Conservation (phyloP, 2,329 filamentous ascomycete species). For the Chrysosporium queenslandicum region DNA sequence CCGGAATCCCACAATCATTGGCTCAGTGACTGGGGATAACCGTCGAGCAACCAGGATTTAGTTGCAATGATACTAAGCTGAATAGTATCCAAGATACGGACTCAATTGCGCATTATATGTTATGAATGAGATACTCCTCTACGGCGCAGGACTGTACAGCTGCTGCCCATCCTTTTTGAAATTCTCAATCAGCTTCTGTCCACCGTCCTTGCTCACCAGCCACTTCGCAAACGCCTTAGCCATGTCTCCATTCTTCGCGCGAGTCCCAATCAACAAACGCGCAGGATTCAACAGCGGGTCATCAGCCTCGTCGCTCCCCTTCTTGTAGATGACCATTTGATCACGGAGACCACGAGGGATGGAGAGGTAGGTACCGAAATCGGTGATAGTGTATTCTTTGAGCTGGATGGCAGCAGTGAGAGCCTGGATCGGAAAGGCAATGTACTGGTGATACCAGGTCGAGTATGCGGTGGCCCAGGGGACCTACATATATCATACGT, state of each 20-base stretch:
- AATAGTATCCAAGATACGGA: too few relatives aligned
- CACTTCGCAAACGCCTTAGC: constrained; percentile 34
- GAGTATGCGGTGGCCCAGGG: constrained; percentile 40
- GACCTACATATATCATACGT: constrained; percentile 21
- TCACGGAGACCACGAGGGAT: constrained; percentile 28
- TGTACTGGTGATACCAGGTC: constrained; percentile 42
- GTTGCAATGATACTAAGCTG: too few relatives aligned
- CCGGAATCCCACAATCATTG: background rate
- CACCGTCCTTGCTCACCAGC: constrained; percentile 26
- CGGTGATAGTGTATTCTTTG: constrained; percentile 41
- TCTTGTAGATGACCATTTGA: constrained; percentile 25
- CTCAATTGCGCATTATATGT: too few relatives aligned
- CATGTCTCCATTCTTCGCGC: constrained; percentile 27
- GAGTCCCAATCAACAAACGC: constrained; percentile 32
- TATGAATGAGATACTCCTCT: too few relatives aligned
- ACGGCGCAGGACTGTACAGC: constrained; percentile 33
- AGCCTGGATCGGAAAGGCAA: constrained; percentile 39
- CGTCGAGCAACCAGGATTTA: too few relatives aligned
- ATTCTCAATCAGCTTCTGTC: constrained; percentile 29
- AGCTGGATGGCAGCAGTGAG: constrained; percentile 35
- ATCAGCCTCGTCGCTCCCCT: constrained; percentile 28
- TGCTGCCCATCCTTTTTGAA: constrained; percentile 34
- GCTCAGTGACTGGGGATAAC: background rate
- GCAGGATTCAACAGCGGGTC: constrained; percentile 39
- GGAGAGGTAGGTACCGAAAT: constrained; percentile 39